These are phyloP conservation scores for Alisma plantagoaquatica DNA, from an alignment of 106 monocot genomes.

Conservation along the genomic window DNA sequence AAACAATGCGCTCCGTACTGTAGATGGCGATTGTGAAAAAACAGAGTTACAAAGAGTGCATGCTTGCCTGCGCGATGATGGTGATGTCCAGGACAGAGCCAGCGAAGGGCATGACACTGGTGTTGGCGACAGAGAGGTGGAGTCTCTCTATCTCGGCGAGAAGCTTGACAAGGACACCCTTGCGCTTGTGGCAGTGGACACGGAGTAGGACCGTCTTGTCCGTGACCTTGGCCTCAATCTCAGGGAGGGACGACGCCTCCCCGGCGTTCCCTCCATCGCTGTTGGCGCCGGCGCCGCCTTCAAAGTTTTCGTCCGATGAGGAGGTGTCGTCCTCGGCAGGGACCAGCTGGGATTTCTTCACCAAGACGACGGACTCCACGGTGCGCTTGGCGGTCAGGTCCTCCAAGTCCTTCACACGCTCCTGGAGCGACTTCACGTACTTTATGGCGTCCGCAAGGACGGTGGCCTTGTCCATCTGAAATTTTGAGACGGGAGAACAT, in stretches of 20 bases:
- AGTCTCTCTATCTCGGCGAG: constrained; percentile 53
- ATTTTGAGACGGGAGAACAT: no score
- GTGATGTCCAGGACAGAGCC: constrained; percentile 40
- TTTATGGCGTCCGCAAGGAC: constrained; percentile 59
- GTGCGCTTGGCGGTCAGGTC: constrained; percentile 25
- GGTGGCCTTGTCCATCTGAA: constrained; percentile 76
- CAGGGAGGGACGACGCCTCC: constrained; percentile 18
- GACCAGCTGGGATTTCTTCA: constrained; percentile 35
- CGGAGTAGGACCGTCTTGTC: constrained; percentile 31
- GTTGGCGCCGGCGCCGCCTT: not conserved
- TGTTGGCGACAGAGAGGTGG: constrained; percentile 30
- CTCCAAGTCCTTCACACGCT: constrained; percentile 39
- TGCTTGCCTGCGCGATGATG: constrained; percentile 38
- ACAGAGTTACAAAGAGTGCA: no score
- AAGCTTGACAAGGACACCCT: constrained; percentile 28
- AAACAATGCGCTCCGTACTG: not conserved
- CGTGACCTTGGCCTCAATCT: constrained; percentile 50
- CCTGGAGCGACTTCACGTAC: constrained; percentile 56
- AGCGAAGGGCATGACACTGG: constrained; percentile 44
- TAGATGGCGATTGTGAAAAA: not conserved
- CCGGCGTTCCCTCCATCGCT: not conserved
- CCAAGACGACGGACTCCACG: constrained; percentile 26
- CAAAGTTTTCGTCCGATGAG: constrained; percentile 22
- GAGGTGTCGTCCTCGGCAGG: constrained; percentile 13
- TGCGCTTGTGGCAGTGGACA: constrained; percentile 48